Conservation (phyloP, 768 basidiomycete species). For the Rhodotorula kratochvilovae region DNA sequence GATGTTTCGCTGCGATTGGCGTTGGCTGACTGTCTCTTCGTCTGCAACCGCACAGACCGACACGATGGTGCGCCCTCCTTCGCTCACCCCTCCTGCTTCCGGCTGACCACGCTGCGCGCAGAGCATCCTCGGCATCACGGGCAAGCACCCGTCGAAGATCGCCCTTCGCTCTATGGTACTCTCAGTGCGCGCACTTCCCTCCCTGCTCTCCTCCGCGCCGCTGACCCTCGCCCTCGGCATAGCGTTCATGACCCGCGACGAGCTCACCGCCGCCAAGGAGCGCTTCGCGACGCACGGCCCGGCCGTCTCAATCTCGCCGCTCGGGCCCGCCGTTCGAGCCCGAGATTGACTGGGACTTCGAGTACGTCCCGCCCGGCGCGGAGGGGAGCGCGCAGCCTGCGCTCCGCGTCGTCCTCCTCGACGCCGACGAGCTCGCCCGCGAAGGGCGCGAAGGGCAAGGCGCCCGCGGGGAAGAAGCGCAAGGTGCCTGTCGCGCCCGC, state of each 20-base stretch:
- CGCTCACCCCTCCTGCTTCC: background rate
- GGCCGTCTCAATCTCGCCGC: background rate
- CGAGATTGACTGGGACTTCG: background rate
- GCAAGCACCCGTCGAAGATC: slow-evolving; percentile 12
- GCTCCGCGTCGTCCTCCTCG: no score
- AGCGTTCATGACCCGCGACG: background rate
- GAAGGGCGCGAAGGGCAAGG: no score
- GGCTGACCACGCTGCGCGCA: background rate
- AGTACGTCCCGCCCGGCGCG: background rate
- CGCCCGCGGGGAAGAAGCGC: no score
- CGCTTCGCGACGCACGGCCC: background rate
- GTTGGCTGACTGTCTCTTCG: no score
- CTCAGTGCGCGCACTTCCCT: background rate
- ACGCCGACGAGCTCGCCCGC: no score
- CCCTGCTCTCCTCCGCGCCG: background rate
- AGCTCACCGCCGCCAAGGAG: background rate
- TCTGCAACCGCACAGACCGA: no score
- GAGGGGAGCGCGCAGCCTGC: no score
- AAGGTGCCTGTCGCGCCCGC: no score
- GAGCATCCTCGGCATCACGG: slow-evolving; percentile 5
- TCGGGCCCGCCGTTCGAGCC: background rate
- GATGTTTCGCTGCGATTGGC: no score
- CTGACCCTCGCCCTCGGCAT: background rate
- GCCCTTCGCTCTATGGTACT: background rate
- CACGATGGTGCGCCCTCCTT: background rate